A percentile compares a stretch with the other conserved stretches of the same genome.
These are phyloP conservation scores for Juglanconis sp. DNA, from an alignment of 2,329 filamentous ascomycete species.

Conservation along the genomic window DNA sequence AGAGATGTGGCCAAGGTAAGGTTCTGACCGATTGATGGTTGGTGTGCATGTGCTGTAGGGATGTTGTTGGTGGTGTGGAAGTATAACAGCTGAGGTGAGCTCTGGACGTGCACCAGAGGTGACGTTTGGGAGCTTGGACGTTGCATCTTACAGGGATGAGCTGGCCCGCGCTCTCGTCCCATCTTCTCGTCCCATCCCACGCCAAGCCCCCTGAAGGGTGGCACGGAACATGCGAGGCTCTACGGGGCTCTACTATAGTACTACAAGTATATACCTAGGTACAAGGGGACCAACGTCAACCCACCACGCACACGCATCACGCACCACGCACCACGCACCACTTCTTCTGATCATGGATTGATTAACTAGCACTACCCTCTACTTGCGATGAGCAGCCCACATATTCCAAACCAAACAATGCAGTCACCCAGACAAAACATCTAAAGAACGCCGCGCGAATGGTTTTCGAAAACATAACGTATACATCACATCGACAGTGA, in stretches of 20 bases:
- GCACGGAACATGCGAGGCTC: too few species aligned
- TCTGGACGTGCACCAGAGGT: not conserved
- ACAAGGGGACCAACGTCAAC: too few species aligned
- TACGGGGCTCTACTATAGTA: too few species aligned
- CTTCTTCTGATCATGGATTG: not conserved
- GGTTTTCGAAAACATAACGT: not conserved
- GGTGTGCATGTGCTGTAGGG: too few species aligned
- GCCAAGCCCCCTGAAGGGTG: too few species aligned
- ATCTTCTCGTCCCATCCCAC: too few species aligned
- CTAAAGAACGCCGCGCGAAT: not conserved
- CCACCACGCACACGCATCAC: too few species aligned
- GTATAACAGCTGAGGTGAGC: not conserved
- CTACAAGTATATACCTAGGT: too few species aligned
- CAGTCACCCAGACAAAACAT: not conserved
- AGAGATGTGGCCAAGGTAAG: not conserved
- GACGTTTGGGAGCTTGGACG: not conserved
- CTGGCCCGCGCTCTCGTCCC: too few species aligned
- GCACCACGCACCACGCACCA: too few species aligned
- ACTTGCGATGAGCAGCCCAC: not conserved
- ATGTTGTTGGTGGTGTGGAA: not conserved
- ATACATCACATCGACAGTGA: not conserved
- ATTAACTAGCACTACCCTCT: not conserved
- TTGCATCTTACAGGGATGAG: too few species aligned
- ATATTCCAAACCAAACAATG: not conserved
- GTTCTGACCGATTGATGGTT: too few species aligned